Evolutionary conservation across 2,329 filamentous ascomycete genomes (phyloP).

Genomic region (Pyrenophora graminea): DNA sequence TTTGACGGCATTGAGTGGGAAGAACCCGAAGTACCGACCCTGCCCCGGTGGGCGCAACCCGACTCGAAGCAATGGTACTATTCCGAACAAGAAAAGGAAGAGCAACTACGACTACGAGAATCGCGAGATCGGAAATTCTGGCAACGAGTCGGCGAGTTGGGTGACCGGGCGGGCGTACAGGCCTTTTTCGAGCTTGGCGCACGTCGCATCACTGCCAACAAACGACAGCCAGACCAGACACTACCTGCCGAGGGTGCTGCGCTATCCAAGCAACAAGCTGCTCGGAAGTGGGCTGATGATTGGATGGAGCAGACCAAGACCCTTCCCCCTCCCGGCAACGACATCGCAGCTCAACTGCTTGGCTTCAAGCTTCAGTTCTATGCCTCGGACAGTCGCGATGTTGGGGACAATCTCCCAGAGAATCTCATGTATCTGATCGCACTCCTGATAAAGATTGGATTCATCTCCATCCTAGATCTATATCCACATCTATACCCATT

Average conservation of each 20-base stretch:
- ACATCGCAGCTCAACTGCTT: slow-evolving; percentile 88
- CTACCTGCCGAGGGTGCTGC: slow-evolving; percentile 22
- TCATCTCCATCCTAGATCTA: slow-evolving; percentile 87
- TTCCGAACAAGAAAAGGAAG: slow-evolving; percentile 69
- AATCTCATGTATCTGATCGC: slow-evolving; percentile 93
- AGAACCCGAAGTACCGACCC: slow-evolving; percentile 61
- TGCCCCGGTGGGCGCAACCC: slow-evolving; percentile 87
- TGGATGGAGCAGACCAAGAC: slow-evolving; percentile 85
- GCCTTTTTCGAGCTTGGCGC: slow-evolving; percentile 91
- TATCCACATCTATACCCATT: slow-evolving; percentile 89
- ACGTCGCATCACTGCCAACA: slow-evolving; percentile 60
- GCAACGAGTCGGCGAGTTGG: slow-evolving; percentile 71
- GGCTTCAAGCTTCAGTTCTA: slow-evolving; percentile 98
- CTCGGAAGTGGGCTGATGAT: slow-evolving; percentile 49
- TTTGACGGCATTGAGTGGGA: slow-evolving; percentile 54
- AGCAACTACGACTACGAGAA: slow-evolving; percentile 61
- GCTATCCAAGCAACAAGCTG: slow-evolving; percentile 50
- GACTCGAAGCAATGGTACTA: slow-evolving; percentile 66
- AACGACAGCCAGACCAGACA: slow-evolving; percentile 38
- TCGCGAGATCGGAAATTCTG: slow-evolving; percentile 78
- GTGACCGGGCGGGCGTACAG: slow-evolving; percentile 62
- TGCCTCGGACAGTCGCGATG: slow-evolving; percentile 75
- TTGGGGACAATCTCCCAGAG: slow-evolving; percentile 78
- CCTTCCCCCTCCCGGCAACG: slow-evolving; percentile 81
- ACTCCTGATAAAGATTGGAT: slow-evolving; percentile 93